A percentile compares a stretch with the other conserved stretches of the same genome.
Evolutionary conservation across 2,329 filamentous ascomycete species (phyloP).

Genomic region (Ophiostoma novo-ulmi): DNA sequence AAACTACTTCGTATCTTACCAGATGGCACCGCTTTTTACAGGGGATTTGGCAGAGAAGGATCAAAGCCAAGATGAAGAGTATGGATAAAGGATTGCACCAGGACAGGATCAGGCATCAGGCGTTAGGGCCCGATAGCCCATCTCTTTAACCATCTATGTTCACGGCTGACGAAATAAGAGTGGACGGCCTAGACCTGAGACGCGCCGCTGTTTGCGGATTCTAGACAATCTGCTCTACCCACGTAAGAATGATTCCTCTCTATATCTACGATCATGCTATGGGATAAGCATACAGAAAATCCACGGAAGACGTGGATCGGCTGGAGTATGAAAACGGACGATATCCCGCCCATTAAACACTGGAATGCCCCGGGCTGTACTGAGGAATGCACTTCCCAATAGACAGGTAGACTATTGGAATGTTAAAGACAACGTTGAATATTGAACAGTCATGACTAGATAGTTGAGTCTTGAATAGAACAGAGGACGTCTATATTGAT

Average conservation of each 20-base stretch:
- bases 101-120: neutral
- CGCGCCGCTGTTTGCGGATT: neutral
- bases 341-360: neutral
- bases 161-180: slow-evolving; percentile 10
- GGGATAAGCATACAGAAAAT: neutral
- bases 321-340: neutral
- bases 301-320: neutral
- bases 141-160: neutral
- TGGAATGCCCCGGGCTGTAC: neutral
- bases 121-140: too few relatives aligned
- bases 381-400: neutral
- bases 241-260: neutral
- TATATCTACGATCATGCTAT: neutral
- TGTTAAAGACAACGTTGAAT: neutral
- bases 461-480: neutral
- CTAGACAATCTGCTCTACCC: neutral
- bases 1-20: neutral
- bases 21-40: slow-evolving; percentile 3
- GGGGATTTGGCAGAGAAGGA: neutral
- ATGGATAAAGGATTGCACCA: too few relatives aligned
- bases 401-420: neutral
- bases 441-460: neutral
- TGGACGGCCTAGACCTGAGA: slow-evolving; percentile 9
- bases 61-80: too few relatives aligned
- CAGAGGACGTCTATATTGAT: neutral